A percentile compares a stretch with the other conserved stretches of the same genome.
Conservation (phyloP, 768 basidiomycete species). For the Podaxis carcinomalis region DNA sequence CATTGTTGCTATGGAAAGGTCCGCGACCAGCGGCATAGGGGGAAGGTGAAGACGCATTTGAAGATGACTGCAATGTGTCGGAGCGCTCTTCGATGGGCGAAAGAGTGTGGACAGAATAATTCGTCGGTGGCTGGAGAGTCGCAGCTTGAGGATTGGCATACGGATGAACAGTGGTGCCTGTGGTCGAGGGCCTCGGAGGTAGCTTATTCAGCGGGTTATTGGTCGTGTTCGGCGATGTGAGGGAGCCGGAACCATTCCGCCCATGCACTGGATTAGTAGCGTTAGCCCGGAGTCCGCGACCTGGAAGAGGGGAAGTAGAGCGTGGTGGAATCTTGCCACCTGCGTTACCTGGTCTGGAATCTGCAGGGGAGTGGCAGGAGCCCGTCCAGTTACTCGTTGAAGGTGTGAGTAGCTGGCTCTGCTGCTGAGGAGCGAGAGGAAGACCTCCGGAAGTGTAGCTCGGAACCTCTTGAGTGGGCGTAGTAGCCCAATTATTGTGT, state of each 20-base stretch:
- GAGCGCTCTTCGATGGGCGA: constrained; percentile 74
- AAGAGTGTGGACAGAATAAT: constrained; percentile 38
- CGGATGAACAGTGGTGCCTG: constrained; percentile 44
- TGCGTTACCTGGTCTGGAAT: constrained; percentile 53
- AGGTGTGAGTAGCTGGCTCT: constrained; percentile 38
- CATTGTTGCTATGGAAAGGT: constrained; percentile 39
- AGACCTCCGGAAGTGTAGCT: constrained; percentile 38
- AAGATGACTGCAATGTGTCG: constrained; percentile 26
- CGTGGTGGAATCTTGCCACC: constrained; percentile 35
- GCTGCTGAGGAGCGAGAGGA: constrained; percentile 35
- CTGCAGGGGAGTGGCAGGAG: constrained; percentile 52
- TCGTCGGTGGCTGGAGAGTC: constrained; percentile 29
- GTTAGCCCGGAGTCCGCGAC: constrained; percentile 26
- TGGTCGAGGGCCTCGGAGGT: constrained; percentile 39
- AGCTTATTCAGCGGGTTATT: constrained; percentile 32
- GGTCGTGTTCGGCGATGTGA: constrained; percentile 33
- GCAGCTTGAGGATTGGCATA: constrained; percentile 52
- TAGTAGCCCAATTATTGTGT: constrained; percentile 35
- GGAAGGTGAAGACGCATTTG: constrained; percentile 44
- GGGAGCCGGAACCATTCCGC: constrained; percentile 49
- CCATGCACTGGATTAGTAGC: constrained; percentile 32
- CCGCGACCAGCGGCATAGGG: constrained; percentile 55
- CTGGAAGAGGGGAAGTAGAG: constrained; percentile 41
- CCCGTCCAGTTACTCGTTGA: constrained; percentile 37
- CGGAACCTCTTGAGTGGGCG: constrained; percentile 59